phyloP scores from a whole-genome alignment of 345 rosid genomes.

The Tarenaya hassleriana region DNA sequence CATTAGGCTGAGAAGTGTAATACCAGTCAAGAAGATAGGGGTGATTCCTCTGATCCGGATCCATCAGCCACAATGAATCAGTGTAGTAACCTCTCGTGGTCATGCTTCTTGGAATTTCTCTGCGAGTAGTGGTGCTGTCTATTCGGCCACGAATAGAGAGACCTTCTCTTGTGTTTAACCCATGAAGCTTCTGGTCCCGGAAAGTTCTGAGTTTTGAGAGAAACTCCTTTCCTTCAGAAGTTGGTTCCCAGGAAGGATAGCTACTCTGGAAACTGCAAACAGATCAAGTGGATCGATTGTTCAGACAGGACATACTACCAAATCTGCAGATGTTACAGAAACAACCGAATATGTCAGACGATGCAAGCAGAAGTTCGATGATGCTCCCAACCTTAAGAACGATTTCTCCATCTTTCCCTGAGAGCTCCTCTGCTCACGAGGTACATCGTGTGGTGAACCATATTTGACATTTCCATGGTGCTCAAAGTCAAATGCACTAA shows the following conservation, averaged over 20 bases:
- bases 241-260: conserved; percentile 88
- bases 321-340: not conserved
- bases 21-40: too few relatives aligned
- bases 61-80: too few relatives aligned
- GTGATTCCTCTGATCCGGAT: too few relatives aligned
- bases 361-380: conserved; percentile 7
- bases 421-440: conserved; percentile 61
- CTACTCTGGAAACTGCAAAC: conserved; percentile 80
- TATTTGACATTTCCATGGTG: conserved; percentile 83
- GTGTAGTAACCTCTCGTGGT: too few relatives aligned
- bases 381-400: conserved; percentile 94
- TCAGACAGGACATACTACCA: conserved; percentile 10
- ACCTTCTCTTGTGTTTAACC: conserved; percentile 40
- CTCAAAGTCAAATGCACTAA: conserved; percentile 76
- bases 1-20: too few relatives aligned
- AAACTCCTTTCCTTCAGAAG: conserved; percentile 72
- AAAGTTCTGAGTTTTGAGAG: conserved; percentile 65
- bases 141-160: conserved; percentile 36
- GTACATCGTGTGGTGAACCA: conserved; percentile 58
- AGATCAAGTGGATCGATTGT: conserved; percentile 10
- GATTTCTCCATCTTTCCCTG: conserved; percentile 99
- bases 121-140: conserved; percentile 32
- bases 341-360: too few relatives aligned
- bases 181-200: conserved; percentile 64
- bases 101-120: too few relatives aligned